A percentile compares a stretch with the other conserved stretches of the same genome.
phyloP scores from a whole-genome alignment of 768 basidiomycete genomes.

The Tulasnella sp. region DNA sequence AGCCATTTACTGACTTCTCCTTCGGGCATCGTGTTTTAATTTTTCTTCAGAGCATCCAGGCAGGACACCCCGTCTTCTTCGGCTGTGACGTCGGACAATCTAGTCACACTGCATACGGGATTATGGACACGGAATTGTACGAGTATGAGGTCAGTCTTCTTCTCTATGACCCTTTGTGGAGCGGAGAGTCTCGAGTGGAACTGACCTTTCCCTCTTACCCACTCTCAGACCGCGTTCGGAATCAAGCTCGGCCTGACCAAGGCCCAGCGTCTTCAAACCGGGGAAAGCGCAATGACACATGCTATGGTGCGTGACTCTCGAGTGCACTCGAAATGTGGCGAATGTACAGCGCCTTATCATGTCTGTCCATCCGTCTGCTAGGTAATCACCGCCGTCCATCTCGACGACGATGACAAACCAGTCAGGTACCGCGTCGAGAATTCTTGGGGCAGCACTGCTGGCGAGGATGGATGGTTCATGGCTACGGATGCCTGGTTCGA shows the following conservation, averaged over 20 bases:
- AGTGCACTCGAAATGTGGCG: too few species aligned
- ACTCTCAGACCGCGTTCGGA: conserved; percentile 61
- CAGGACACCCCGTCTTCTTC: conserved; percentile 85
- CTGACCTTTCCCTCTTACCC: background rate
- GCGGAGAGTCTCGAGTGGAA: too few species aligned
- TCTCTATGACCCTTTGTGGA: too few species aligned
- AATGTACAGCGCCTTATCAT: too few species aligned
- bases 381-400: conserved; percentile 73
- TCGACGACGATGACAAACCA: conserved; percentile 63
- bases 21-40: too few species aligned
- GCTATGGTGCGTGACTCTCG: conserved; percentile 45
- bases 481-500: conserved; percentile 93
- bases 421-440: conserved; percentile 96
- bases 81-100: conserved; percentile 93
- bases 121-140: conserved; percentile 79
- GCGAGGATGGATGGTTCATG: conserved; percentile 81
- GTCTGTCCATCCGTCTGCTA: too few species aligned
- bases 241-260: conserved; percentile 72
- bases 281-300: conserved; percentile 89
- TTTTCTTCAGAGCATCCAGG: conserved; percentile 57
- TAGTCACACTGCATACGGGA: conserved; percentile 54
- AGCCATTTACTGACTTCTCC: conserved; percentile 9
- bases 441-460: conserved; percentile 71
- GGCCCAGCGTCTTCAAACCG: conserved; percentile 68
- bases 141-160: conserved; percentile 54